These are phyloP conservation scores for Salix dunnii DNA, from an alignment of 345 rosid species.

Conservation along the genomic window DNA sequence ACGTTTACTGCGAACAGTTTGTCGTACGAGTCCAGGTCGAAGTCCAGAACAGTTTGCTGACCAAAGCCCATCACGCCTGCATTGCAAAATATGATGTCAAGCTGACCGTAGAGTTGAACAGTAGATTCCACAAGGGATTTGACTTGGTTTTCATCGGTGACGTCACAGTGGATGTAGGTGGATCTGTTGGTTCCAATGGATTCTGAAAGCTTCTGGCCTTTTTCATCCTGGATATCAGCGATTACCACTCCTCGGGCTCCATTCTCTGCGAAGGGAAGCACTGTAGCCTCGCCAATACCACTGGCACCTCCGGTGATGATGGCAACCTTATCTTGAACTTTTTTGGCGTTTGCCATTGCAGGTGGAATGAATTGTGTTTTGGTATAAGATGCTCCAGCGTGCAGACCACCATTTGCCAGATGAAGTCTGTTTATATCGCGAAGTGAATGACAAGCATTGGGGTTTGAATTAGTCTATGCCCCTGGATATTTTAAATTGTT, in stretches of 20 bases:
- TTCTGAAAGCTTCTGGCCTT: conserved; percentile 17
- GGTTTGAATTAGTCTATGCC: too few species aligned
- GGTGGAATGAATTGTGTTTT: too few species aligned
- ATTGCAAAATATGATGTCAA: conserved; percentile 42
- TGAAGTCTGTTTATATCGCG: too few species aligned
- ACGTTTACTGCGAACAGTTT: conserved; percentile 27
- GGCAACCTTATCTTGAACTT: conserved; percentile 20
- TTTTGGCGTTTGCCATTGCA: not conserved
- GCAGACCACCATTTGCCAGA: too few species aligned
- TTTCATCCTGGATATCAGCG: conserved; percentile 35
- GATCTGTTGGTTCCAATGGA: conserved; percentile 25
- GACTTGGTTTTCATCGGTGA: conserved; percentile 33
- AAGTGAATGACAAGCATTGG: too few species aligned
- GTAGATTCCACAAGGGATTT: conserved; percentile 30
- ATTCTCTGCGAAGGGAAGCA: conserved; percentile 17
- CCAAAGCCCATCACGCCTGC: conserved; percentile 19
- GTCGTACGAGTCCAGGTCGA: conserved; percentile 19
- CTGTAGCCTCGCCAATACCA: conserved; percentile 27
- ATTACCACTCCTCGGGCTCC: conserved; percentile 28
- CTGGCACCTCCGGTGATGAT: conserved; percentile 33
- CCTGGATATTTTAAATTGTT: too few species aligned
- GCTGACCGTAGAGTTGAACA: not conserved
- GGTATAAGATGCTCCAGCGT: too few species aligned
- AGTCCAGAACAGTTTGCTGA: conserved; percentile 26
- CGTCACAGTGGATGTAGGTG: conserved; percentile 30